Evolutionary conservation across 768 basidiomycete genomes (phyloP), one percentile per base, ranked within the genome.

Genomic region (Russula lepida): DNA sequence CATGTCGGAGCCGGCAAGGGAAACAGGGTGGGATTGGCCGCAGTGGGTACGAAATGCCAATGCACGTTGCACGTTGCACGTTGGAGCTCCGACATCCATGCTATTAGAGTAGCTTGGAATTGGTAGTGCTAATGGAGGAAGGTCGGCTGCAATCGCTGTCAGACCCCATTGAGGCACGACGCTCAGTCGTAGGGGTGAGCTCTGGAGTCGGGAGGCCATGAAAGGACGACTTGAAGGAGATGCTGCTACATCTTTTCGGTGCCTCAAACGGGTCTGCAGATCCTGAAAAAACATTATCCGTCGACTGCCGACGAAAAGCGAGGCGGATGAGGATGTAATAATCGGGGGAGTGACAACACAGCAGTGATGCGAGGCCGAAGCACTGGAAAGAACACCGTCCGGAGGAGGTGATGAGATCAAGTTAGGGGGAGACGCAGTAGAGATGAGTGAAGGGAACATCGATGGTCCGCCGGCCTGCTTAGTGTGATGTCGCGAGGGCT

Each of bases 81-180:
- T 72, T 93, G 91, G 64, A 93, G 76, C 66, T 90, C 89, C 50
- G 84, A 84, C 71, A 92, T 92, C 64, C 90, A 84, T 68, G 85
- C 81, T 62, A 92, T 79, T 64, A 93, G 84, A 56, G 89, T 81
- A 62, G 88, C 84, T 76, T 93, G 90, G 62, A 86, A 88, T 70
- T 88, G 88, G 74, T 85, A 83, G 72, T 84, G 39, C 60, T 62
- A 15, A 66, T 58, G 64, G 69, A 69, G 13, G 66, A 53, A 2
- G 58, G 58, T 7, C 66, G 51, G 27, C 59, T 62, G 44, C 67
- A 67, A 48, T 70, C 70, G 53, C 70, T 70, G 47, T 72, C 73
- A 39, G 67, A 69, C 58, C 71, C 75, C 62, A 55, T 56, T 72
- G 81, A 70, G 30, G 74, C 77, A 21, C 74, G 76, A 47, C 70